Evolutionary conservation across 352 stramenopile species (phyloP).

Genomic region (Globisporangium perplexum): DNA sequence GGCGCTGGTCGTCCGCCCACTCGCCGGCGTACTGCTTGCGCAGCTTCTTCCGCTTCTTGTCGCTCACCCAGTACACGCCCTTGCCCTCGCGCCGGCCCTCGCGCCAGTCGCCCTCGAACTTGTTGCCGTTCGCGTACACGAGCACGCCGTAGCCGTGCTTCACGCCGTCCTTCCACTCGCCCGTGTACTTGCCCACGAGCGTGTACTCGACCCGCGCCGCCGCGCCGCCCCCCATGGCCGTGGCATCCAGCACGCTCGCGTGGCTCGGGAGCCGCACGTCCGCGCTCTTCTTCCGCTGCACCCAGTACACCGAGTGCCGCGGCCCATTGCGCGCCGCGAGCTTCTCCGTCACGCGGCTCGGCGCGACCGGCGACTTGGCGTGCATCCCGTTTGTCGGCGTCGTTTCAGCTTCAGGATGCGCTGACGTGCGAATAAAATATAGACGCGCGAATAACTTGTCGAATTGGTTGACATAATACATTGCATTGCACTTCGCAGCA

Average conservation of each 20-base stretch:
- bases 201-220: slow-evolving; percentile 51
- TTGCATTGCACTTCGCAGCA: no score
- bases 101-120: slow-evolving; percentile 87
- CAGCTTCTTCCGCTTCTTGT: slow-evolving; percentile 54
- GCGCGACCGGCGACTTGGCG: slow-evolving; percentile 14
- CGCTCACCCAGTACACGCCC: slow-evolving; percentile 72
- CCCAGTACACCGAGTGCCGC: slow-evolving; percentile 79
- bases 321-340: slow-evolving; percentile 56
- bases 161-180: slow-evolving; percentile 90
- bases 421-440: no score
- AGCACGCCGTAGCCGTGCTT: slow-evolving; percentile 91
- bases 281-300: slow-evolving; percentile 34
- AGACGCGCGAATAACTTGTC: no score
- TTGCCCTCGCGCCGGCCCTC: slow-evolving; percentile 78
- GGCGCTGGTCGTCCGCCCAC: slow-evolving; percentile 63
- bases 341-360: slow-evolving; percentile 46
- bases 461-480: no score
- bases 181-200: slow-evolving; percentile 85
- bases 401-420: no score
- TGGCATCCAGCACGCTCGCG: slow-evolving; percentile 20
- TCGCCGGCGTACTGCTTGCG: slow-evolving; percentile 84
- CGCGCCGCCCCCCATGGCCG: slow-evolving; percentile 19
- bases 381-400: slow-evolving; percentile 1
- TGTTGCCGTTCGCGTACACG: slow-evolving; percentile 87
- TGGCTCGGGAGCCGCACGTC: slow-evolving; percentile 24